Evolutionary conservation across 495 filamentous ascomycete species (phyloP), one percentile per base, ranked within the genome.

Genomic region (Elasticomyces elasticus): DNA sequence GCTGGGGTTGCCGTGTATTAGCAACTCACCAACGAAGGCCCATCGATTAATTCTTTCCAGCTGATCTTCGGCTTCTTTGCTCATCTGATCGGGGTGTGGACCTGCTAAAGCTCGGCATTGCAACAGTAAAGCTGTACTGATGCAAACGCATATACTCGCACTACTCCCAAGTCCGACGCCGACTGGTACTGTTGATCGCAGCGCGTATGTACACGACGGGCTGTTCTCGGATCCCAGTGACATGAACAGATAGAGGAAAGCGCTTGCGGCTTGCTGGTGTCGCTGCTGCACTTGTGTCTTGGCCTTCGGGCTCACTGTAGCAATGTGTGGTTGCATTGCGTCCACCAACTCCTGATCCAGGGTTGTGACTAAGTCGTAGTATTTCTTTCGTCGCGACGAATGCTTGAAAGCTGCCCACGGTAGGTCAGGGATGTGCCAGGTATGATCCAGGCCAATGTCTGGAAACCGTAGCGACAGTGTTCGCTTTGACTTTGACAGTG

Each of bases 11-110:
- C 90, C 90, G 68, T 98, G 92, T 40, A 95, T 96, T 63, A 87
- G 90, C 78, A 96, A 83, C 71, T 98, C 92, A 24, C 86, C 88
- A 0, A 97, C 92, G 65, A 94, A 96, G 0, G 92, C 91, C 92
- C 92, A 98, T 49, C 85, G 80, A 66, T 98, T 98, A 63, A 98
- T 94, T 51, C 90, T 82, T 71, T 97, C 88, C 20, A 95, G 74
- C 64, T 97, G 90, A 33, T 85, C 66, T 31, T 84, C 82, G 33
- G 84, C 84, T 72, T 96, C 92, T 13, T 83, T 78, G 1, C 78
- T 62, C 12, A 86, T 85, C 67, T 96, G 91, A 64, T 95, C 91
- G 5, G 81, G 82, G 62, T 95, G 91, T 2, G 92, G 92, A 0
- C 88, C 89, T 11, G 85, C 77, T 2, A 98, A 79, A 5, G 88